These are phyloP conservation scores for Alternaria ethzedia DNA, from an alignment of 2,329 filamentous ascomycete genomes.

Conservation along the genomic window DNA sequence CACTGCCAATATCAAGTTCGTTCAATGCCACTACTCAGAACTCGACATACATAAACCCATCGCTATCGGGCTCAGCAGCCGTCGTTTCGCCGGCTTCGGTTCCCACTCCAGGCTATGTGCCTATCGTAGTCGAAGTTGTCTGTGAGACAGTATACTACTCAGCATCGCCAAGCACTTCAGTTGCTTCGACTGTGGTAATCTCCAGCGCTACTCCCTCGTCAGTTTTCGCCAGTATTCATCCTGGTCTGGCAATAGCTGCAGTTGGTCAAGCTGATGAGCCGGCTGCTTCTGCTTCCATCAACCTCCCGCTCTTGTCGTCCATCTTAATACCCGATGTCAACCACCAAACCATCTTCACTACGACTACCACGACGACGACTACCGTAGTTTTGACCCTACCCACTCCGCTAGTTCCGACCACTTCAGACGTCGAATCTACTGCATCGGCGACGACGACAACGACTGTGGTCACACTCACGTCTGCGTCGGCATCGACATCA, in stretches of 20 bases:
- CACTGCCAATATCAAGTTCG: not conserved
- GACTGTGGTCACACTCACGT: not conserved
- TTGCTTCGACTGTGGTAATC: not conserved
- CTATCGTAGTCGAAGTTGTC: constrained; percentile 1
- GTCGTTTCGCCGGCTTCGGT: not conserved
- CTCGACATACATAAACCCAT: constrained; percentile 6
- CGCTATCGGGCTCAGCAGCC: constrained; percentile 1
- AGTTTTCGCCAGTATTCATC: not conserved
- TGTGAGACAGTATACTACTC: constrained; percentile 2
- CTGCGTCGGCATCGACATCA: not conserved
- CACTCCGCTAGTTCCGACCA: not conserved
- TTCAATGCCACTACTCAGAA: not conserved
- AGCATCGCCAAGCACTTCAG: not conserved
- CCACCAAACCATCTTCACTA: not conserved
- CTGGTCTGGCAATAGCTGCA: not conserved
- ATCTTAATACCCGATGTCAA: constrained; percentile 1
- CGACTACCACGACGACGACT: not conserved
- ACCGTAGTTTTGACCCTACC: not conserved
- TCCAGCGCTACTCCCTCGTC: not conserved
- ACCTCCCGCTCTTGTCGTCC: constrained; percentile 7
- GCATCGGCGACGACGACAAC: not conserved
- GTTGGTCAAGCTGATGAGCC: not conserved
- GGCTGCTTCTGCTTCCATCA: not conserved
- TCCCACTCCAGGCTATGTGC: not conserved
- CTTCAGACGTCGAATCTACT: not conserved